These are phyloP conservation scores for Erythrophleum fordii DNA, from an alignment of 306 rosid genomes.

Conservation along the genomic window DNA sequence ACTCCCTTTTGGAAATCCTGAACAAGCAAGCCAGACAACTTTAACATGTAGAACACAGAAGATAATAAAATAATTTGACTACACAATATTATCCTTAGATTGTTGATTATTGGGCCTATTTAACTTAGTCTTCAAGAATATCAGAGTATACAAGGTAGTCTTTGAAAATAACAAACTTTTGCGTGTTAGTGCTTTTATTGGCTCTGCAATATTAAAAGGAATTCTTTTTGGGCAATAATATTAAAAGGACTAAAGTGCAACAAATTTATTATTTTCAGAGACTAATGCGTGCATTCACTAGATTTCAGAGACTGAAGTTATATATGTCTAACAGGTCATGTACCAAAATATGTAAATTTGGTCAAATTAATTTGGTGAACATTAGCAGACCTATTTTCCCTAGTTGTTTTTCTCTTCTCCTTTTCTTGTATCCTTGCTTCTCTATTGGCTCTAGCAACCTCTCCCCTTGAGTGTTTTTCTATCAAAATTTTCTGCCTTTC, in stretches of 20 bases:
- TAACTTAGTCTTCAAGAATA: background rate
- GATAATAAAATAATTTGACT: constrained; percentile 1
- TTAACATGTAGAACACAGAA: background rate
- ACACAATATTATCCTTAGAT: background rate
- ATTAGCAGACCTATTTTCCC: constrained; percentile 54
- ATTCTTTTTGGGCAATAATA: too few relatives aligned
- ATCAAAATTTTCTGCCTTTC: constrained; percentile 62
- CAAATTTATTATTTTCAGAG: background rate
- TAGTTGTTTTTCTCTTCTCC: constrained; percentile 50
- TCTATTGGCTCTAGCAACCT: constrained; percentile 70
- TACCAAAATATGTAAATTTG: background rate
- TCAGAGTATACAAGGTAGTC: background rate
- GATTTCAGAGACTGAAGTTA: too few relatives aligned
- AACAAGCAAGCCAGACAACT: background rate
- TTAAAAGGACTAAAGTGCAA: background rate
- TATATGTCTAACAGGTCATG: background rate
- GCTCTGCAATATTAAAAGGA: too few relatives aligned
- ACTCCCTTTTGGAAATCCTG: constrained; percentile 63
- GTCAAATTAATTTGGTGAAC: background rate
- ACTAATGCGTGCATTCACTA: background rate
- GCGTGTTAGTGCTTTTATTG: background rate
- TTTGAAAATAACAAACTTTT: background rate
- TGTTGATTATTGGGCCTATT: background rate
- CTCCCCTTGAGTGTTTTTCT: constrained; percentile 88
- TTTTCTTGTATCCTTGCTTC: constrained; percentile 69